Base-by-base conservation (phyloP, 768 basidiomycete species). In the Neoboletus magnificus region DNA sequence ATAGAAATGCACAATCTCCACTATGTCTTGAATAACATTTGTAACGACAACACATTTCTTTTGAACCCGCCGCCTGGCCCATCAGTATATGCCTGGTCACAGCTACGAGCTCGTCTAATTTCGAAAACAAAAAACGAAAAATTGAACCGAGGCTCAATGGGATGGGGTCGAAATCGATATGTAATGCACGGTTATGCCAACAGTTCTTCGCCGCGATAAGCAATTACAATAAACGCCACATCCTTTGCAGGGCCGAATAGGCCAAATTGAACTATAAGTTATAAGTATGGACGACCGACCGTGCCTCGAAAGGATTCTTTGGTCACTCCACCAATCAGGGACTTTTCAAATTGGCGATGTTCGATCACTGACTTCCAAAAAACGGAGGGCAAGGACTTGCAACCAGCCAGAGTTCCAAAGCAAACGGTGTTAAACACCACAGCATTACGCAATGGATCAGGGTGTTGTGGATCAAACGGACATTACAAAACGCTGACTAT, bases 211-310 rank as follows among this genome's bases (percentile, higher is more conserved):
- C 41, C 45, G 29, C 44, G 45, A 42, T 22, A 45, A 16, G 40
- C 53, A 58, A 68, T 66, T 54, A 27, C 27, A 27, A 27, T 27
- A 58, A 58, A 66, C 62, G 61, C 66, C 64, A 66, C 64, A 62
- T 53, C 49, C 42, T 62, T 50, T 62, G 57, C 56, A 41, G 54
- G 57, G 29, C 33, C 36, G 48, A 50, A 59, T 57, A 52, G 53
- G 23, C 32, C 29, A 50, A 52, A 62, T 58, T 53, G 54, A 56
- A 55, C 55, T 33, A 36, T 47, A 52, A 53, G 9, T 36, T 33
- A 36, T 47, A 52, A 53, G 9, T 36, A 41, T 29, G 29, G 48
- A 41, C 39, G 35, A 54, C 47, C 39, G 35, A 54, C 47, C 27
- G 40, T 53, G 39, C 39, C 27, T 48, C 25, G 20, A 56, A 58